Percentiles rank a stretch among this genome's conserved stretches.
phyloP scores from a whole-genome alignment of 148 eudicot genomes.

The Rhododendron vialii region DNA sequence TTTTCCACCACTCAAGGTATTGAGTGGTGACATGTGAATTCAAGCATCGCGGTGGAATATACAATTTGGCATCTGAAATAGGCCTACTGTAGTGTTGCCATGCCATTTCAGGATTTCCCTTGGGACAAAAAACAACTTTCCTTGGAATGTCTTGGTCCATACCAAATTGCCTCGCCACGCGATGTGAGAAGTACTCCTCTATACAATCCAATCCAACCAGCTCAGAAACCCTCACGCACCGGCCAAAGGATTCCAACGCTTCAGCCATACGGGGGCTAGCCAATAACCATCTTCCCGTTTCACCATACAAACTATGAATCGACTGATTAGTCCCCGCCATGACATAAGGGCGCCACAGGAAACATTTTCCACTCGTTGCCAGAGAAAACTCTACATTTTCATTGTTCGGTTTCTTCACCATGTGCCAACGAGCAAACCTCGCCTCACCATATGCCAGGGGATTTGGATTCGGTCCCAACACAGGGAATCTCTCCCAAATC shows the following conservation, averaged over 20 bases:
- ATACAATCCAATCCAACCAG: slow-evolving; percentile 39
- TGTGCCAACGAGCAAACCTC: slow-evolving; percentile 29
- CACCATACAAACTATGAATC: slow-evolving; percentile 17
- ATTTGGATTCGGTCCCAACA: background rate
- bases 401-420: background rate
- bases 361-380: slow-evolving; percentile 8
- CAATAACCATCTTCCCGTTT: slow-evolving; percentile 10
- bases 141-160: slow-evolving; percentile 44
- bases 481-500: slow-evolving; percentile 52
- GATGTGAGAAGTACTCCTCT: slow-evolving; percentile 42
- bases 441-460: background rate
- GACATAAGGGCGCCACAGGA: slow-evolving; percentile 45
- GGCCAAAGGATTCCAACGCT: slow-evolving; percentile 23
- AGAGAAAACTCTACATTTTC: background rate
- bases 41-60: slow-evolving; percentile 7
- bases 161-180: slow-evolving; percentile 52
- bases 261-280: background rate
- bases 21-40: slow-evolving; percentile 10
- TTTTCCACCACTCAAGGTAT: slow-evolving; percentile 13
- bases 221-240: slow-evolving; percentile 31
- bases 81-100: slow-evolving; percentile 15
- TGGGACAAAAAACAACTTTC: background rate
- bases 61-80: slow-evolving; percentile 9
- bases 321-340: background rate
- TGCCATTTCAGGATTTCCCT: slow-evolving; percentile 9